Conservation (phyloP, 1,139 yeast species). For the Debaryomyces udenii region DNA sequence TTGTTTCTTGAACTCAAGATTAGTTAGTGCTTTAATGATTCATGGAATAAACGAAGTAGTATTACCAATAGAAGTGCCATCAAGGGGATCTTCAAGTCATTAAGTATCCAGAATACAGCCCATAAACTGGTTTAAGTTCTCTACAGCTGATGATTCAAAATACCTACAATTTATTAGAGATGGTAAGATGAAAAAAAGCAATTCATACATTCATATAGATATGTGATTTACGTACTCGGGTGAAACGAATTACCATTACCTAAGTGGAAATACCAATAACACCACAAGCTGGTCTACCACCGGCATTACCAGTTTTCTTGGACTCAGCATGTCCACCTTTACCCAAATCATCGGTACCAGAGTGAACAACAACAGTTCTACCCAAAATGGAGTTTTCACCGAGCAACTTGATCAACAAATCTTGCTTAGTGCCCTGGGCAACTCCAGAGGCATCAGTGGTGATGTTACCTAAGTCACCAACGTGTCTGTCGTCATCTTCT, state of each 20-base stretch:
- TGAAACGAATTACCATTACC: conserved; percentile 8
- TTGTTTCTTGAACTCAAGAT: too few species aligned
- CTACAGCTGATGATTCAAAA: too few species aligned
- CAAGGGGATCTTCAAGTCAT: too few species aligned
- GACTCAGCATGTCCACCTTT: conserved; percentile 95
- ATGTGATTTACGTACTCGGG: background rate
- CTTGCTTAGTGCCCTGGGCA: conserved; percentile 87
- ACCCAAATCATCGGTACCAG: conserved; percentile 94
- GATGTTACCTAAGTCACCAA: conserved; percentile 96
- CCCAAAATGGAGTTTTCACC: conserved; percentile 90
- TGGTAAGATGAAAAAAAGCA: background rate
- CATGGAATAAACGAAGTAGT: too few species aligned
- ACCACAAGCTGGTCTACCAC: conserved; percentile 99
- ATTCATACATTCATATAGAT: conserved; percentile 6
- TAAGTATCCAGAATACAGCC: background rate
- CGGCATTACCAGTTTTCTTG: conserved; percentile 97
- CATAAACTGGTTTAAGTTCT: too few species aligned
- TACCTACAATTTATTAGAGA: background rate
- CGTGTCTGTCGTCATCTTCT: conserved; percentile 86
- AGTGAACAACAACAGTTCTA: conserved; percentile 95
- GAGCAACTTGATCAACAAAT: conserved; percentile 71
- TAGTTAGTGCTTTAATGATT: too few species aligned
- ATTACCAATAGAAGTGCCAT: too few species aligned
- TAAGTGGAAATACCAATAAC: conserved; percentile 80
- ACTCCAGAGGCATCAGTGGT: conserved; percentile 82